A percentile compares a stretch with the other conserved stretches of the same genome.
These are phyloP conservation scores for Candida loeiensis DNA, from an alignment of 805 yeast species.

Conservation along the genomic window DNA sequence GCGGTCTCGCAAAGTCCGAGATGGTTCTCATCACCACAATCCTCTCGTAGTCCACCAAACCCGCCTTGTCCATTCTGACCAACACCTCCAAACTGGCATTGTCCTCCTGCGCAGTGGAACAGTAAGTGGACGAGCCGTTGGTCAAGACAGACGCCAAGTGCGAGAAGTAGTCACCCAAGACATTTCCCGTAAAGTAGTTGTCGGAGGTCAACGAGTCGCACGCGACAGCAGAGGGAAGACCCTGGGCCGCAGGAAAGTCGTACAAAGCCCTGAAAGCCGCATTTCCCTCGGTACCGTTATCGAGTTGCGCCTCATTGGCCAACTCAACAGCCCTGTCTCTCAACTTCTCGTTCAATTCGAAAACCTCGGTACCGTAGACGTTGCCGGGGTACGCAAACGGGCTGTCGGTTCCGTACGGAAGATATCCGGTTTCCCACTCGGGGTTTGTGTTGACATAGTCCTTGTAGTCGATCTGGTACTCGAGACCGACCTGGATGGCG, in stretches of 20 bases:
- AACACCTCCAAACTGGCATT: slow-evolving; percentile 61
- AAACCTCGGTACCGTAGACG: slow-evolving; percentile 63
- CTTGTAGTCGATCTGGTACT: slow-evolving; percentile 52
- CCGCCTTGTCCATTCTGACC: slow-evolving; percentile 50
- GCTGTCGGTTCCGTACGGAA: slow-evolving; percentile 48
- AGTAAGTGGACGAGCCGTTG: slow-evolving; percentile 57
- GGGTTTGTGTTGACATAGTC: slow-evolving; percentile 25
- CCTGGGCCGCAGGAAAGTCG: slow-evolving; percentile 46
- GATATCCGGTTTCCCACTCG: slow-evolving; percentile 62
- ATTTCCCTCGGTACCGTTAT: slow-evolving; percentile 45
- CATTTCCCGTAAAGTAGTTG: slow-evolving; percentile 54
- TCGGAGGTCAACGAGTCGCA: slow-evolving; percentile 64
- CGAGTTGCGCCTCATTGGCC: slow-evolving; percentile 43
- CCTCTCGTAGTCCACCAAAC: slow-evolving; percentile 55
- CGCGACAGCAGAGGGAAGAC: slow-evolving; percentile 44
- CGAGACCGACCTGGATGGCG: slow-evolving; percentile 60
- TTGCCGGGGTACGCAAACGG: slow-evolving; percentile 50
- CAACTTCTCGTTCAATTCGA: slow-evolving; percentile 56
- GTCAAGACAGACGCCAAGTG: slow-evolving; percentile 48
- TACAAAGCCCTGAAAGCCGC: slow-evolving; percentile 46
- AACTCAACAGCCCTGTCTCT: slow-evolving; percentile 55
- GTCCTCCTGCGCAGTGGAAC: slow-evolving; percentile 66
- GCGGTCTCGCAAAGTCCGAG: slow-evolving; percentile 57
- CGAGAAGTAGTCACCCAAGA: slow-evolving; percentile 48
- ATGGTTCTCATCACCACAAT: slow-evolving; percentile 59